Conservation (phyloP, 2,329 filamentous ascomycete genomes). For the Rutstroemia sp. region DNA sequence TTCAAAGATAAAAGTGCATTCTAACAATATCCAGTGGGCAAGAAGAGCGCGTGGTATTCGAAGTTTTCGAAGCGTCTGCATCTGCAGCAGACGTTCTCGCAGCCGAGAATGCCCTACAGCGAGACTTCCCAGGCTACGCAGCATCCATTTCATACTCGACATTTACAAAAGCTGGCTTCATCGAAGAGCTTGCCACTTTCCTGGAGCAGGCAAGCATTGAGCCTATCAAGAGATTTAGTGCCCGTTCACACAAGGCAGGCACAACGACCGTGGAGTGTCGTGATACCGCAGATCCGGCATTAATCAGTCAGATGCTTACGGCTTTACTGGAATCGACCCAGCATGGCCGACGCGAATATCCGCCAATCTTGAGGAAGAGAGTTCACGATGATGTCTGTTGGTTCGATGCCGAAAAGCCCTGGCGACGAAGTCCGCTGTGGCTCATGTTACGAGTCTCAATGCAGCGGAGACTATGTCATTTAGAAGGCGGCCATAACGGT, state of each 20-base stretch:
- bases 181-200: conserved; percentile 40
- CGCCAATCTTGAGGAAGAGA: conserved; percentile 43
- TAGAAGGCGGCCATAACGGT: conserved; percentile 35
- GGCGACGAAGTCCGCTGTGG: conserved; percentile 56
- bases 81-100: conserved; percentile 44
- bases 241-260: conserved; percentile 44
- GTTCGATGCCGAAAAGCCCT: conserved; percentile 44
- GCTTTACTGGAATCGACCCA: conserved; percentile 44
- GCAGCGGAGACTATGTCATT: conserved; percentile 40
- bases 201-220: conserved; percentile 50
- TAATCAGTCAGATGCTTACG: conserved; percentile 55
- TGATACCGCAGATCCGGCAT: conserved; percentile 47
- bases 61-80: conserved; percentile 55
- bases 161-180: conserved; percentile 38
- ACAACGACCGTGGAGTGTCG: conserved; percentile 43
- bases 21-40: neutral
- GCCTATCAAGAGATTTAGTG: conserved; percentile 44
- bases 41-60: conserved; percentile 38
- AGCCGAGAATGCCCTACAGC: conserved; percentile 42
- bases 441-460: conserved; percentile 51
- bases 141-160: conserved; percentile 37
- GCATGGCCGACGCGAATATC: conserved; percentile 35
- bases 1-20: neutral
- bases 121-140: conserved; percentile 52
- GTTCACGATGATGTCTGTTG: conserved; percentile 53